These are phyloP conservation scores for Tremellales sp. DNA, from an alignment of 1,284 basidiomycete species.

Conservation along the genomic window DNA sequence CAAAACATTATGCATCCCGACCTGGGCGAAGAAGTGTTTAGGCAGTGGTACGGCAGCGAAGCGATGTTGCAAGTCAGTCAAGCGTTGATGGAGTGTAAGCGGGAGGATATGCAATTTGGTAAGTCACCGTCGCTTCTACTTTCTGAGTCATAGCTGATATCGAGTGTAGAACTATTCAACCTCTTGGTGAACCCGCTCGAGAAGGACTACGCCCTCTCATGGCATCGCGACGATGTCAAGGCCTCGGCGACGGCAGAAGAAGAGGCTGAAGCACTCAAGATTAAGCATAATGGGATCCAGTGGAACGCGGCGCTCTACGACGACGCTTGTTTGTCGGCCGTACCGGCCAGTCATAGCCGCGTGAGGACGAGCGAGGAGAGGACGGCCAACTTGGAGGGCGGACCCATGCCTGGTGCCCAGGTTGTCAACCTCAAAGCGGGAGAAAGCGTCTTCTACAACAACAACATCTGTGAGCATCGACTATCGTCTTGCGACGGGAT, in stretches of 20 bases:
- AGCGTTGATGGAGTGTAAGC: slow-evolving; percentile 57
- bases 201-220: slow-evolving; percentile 69
- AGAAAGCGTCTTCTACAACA: slow-evolving; percentile 77
- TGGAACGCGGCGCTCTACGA: slow-evolving; percentile 79
- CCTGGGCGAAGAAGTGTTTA: slow-evolving; percentile 59
- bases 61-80: slow-evolving; percentile 54
- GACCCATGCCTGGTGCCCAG: slow-evolving; percentile 65
- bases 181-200: slow-evolving; percentile 66
- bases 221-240: slow-evolving; percentile 76
- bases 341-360: slow-evolving; percentile 64
- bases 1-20: slow-evolving; percentile 76
- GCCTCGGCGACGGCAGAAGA: slow-evolving; percentile 62
- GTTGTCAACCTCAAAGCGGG: slow-evolving; percentile 61
- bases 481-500: background rate
- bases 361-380: slow-evolving; percentile 63
- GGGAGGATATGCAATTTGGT: slow-evolving; percentile 66
- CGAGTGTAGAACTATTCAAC: slow-evolving; percentile 66
- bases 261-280: slow-evolving; percentile 58
- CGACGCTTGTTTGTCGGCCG: slow-evolving; percentile 69
- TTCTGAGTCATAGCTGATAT: slow-evolving; percentile 14
- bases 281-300: slow-evolving; percentile 69
- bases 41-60: slow-evolving; percentile 64
- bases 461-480: slow-evolving; percentile 63
- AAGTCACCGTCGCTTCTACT: slow-evolving; percentile 22
- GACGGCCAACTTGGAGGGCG: slow-evolving; percentile 56